Percentiles rank a stretch among this genome's conserved stretches.
phyloP scores from a whole-genome alignment of 2,329 filamentous ascomycete species.

The Pyricularia sp. region DNA sequence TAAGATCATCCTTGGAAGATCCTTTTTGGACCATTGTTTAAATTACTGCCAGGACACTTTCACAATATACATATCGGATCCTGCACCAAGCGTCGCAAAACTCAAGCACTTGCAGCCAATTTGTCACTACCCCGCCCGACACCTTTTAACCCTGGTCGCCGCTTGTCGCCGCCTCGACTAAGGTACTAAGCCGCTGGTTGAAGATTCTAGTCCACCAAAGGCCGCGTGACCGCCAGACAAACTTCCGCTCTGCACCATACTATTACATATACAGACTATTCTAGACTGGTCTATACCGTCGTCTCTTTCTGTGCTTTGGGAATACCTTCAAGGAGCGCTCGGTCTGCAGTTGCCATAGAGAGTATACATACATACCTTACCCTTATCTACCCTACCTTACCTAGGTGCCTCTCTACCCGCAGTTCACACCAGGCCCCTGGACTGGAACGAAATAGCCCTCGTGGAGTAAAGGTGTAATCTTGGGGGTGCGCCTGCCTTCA shows the following conservation, averaged over 20 bases:
- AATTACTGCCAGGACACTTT: not conserved
- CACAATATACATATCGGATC: not conserved
- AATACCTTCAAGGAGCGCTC: not conserved
- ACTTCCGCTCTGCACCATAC: not conserved
- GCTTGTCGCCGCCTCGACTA: not conserved
- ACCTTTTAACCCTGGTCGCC: not conserved
- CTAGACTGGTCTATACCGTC: not conserved
- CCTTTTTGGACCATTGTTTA: not conserved
- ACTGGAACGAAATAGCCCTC: not conserved
- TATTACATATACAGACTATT: not conserved
- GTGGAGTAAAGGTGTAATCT: not conserved
- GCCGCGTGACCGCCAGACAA: not conserved
- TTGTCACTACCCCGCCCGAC: not conserved
- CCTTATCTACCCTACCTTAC: not conserved
- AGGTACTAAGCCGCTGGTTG: not conserved
- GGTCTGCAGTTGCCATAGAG: not conserved
- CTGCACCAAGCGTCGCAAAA: not conserved
- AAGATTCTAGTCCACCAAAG: not conserved
- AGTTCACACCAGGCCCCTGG: not conserved
- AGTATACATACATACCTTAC: not conserved
- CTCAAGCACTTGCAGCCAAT: not conserved
- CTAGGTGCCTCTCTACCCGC: not conserved
- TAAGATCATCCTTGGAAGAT: not conserved
- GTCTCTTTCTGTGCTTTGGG: not conserved
- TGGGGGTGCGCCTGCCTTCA: not conserved